Base-by-base conservation (phyloP, 1,139 yeast genomes). In the Blastobotrys arbuscula region DNA sequence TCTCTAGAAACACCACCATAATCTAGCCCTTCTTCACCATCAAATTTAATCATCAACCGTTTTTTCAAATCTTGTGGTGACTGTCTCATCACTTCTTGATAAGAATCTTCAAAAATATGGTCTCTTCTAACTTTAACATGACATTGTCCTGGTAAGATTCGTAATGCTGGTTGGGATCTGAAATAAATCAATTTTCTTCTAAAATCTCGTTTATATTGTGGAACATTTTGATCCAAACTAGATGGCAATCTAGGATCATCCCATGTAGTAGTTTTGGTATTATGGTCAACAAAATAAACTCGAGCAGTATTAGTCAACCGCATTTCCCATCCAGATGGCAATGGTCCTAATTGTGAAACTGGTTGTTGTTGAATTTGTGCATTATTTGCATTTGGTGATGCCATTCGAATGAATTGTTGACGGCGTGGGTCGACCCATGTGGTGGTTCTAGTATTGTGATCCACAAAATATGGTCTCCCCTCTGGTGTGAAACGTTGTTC, bases 371-470 rank as follows among this genome's bases (percentile, higher is more conserved):
- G 96, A 57, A 90, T 87, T 28, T 13, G 96, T 88, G 20, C 88
- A 56, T 84, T 82, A 54, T 72, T 75, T 16, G 65, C 60, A 23
- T 20, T 61, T 18, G 65, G 61, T 24, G 56, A 96, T 67, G 86
- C 89, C 55, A 95, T 89, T 66, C 97, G 85, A 59, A 92, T 94
- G 68, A 89, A 92, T 72, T 92, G 99, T 70, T 92, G 98, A 70
- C 98, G 82, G 70, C 98, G 81, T 56, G 99, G 99, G 68, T 92
- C 99, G 47, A 92, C 99, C 99, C 99, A 92, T 3, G 99, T 94
- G 4, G 99, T 92, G 0, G 99, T 92, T 68, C 98, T 81, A 16
- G 98, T 92, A 68, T 92, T 92, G 72, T 92, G 98, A 68, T 92
- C 99, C 48, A 92, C 98, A 67, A 90, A 92, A 70, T 92, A 92